phyloP scores from a whole-genome alignment of 2,329 filamentous ascomycete species.

The Daldinia sp. region DNA sequence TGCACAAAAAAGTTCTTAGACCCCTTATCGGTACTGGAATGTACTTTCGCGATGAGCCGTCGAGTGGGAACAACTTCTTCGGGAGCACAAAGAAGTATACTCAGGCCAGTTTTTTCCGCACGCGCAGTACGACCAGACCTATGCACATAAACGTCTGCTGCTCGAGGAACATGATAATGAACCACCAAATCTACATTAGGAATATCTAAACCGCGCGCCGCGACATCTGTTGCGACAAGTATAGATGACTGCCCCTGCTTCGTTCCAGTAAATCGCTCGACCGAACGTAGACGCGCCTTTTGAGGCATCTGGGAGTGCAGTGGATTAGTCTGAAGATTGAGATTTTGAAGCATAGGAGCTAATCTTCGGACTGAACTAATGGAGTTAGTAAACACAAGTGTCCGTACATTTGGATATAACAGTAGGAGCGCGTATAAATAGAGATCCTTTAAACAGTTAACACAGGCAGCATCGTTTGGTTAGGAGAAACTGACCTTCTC shows the following conservation, averaged over 20 bases:
- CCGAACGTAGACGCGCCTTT: constrained; percentile 90
- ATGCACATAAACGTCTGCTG: constrained; percentile 94
- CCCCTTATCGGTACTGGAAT: constrained; percentile 64
- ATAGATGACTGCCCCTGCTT: constrained; percentile 66
- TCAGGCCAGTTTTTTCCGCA: constrained; percentile 78
- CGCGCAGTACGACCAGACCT: constrained; percentile 93
- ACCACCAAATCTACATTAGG: constrained; percentile 87
- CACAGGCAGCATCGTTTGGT: not conserved
- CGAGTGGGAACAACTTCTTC: constrained; percentile 89
- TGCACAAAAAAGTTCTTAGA: constrained; percentile 72
- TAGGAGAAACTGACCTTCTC: constrained; percentile 73
- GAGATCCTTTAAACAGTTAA: constrained; percentile 68
- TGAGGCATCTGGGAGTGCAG: constrained; percentile 96
- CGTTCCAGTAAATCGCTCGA: constrained; percentile 84
- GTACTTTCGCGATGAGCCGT: constrained; percentile 86
- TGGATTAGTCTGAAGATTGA: constrained; percentile 77
- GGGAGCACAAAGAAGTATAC: constrained; percentile 86
- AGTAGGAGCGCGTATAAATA: constrained; percentile 90
- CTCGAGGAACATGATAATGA: constrained; percentile 93
- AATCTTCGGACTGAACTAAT: constrained; percentile 91
- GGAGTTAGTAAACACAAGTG: constrained; percentile 93
- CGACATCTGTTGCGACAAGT: constrained; percentile 91
- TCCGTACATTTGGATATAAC: constrained; percentile 80
- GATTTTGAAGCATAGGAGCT: constrained; percentile 81
- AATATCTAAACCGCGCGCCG: constrained; percentile 92